These are phyloP conservation scores for Oryza rufipogon DNA, from an alignment of 176 grass and related monocot species.

Conservation along the genomic window DNA sequence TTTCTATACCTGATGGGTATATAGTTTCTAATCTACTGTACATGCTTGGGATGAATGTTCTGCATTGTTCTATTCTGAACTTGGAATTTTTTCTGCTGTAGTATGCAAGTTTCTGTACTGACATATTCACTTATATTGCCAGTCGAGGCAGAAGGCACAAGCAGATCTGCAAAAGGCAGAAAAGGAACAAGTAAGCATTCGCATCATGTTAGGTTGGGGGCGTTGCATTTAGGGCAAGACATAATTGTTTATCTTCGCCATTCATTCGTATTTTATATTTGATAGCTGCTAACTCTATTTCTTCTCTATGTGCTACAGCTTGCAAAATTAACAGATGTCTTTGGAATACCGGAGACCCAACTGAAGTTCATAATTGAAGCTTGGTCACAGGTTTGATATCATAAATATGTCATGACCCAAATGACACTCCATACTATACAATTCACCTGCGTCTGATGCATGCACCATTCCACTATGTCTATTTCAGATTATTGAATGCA, in stretches of 20 bases:
- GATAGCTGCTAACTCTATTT: constrained; percentile 10
- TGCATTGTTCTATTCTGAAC: constrained; percentile 16
- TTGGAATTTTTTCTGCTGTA: constrained; percentile 21
- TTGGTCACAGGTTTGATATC: constrained; percentile 76
- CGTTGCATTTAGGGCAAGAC: constrained; percentile 6
- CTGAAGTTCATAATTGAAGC: constrained; percentile 94
- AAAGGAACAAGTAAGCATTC: constrained; percentile 68
- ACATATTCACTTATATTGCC: constrained; percentile 44
- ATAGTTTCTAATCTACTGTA: background rate
- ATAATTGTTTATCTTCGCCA: constrained; percentile 10
- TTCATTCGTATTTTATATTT: constrained; percentile 3
- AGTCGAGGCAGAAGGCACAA: constrained; percentile 94
- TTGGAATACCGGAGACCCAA: constrained; percentile 84
- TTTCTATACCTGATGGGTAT: constrained; percentile 22
- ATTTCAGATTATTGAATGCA: constrained; percentile 89
- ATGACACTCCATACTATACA: constrained; percentile 8
- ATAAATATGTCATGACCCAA: constrained; percentile 7
- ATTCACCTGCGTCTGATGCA: constrained; percentile 22
- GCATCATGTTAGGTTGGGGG: background rate
- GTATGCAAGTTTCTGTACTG: constrained; percentile 24
- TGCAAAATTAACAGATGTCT: constrained; percentile 65
- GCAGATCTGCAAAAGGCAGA: constrained; percentile 71
- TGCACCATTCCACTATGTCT: constrained; percentile 12
- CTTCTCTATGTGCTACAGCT: constrained; percentile 60
- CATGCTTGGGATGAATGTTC: constrained; percentile 2